Percentiles rank a stretch among this genome's conserved stretches.
phyloP scores from a whole-genome alignment of 2,329 filamentous ascomycete genomes.

The Magnaporthiopsis rhizophila region DNA sequence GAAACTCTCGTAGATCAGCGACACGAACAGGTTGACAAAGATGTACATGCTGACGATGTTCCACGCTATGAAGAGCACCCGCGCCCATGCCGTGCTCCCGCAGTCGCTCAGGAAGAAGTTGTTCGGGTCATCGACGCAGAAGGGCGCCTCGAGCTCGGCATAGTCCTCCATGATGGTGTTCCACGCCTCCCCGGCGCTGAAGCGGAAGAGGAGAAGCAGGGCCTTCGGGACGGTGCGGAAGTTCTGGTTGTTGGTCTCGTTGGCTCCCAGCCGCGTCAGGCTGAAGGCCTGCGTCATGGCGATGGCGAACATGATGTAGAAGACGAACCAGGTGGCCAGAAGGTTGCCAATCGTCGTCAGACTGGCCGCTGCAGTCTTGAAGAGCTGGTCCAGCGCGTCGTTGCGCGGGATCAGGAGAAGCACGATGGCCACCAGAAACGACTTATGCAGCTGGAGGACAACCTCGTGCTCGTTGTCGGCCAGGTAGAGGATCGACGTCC shows the following conservation, averaged over 20 bases:
- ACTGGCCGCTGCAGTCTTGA: constrained; percentile 96
- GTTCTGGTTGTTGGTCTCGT: constrained; percentile 74
- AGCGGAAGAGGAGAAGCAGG: constrained; percentile 84
- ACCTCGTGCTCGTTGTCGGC: constrained; percentile 44
- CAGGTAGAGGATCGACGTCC: constrained; percentile 72
- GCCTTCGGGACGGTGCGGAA: constrained; percentile 92
- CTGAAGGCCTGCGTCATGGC: constrained; percentile 94
- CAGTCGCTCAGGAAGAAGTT: constrained; percentile 86
- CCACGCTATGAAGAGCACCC: constrained; percentile 87
- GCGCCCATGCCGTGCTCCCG: constrained; percentile 81
- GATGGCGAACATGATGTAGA: constrained; percentile 94
- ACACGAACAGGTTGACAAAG: constrained; percentile 96
- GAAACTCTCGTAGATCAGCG: constrained; percentile 98
- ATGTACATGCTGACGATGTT: constrained; percentile 99
- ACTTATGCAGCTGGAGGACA: constrained; percentile 80
- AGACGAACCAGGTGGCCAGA: constrained; percentile 91
- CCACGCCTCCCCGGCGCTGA: constrained; percentile 93
- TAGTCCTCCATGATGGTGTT: constrained; percentile 96
- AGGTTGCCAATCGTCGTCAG: constrained; percentile 84
- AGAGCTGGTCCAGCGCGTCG: constrained; percentile 93
- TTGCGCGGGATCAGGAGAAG: constrained; percentile 91
- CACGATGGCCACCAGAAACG: constrained; percentile 85
- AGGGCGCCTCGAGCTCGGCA: constrained; percentile 67
- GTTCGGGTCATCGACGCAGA: constrained; percentile 61
- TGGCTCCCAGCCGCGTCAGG: constrained; percentile 73